A percentile compares a stretch with the other conserved stretches of the same genome.
Conservation (phyloP, 73 alveolate genomes). For the Diophrys sp. region DNA sequence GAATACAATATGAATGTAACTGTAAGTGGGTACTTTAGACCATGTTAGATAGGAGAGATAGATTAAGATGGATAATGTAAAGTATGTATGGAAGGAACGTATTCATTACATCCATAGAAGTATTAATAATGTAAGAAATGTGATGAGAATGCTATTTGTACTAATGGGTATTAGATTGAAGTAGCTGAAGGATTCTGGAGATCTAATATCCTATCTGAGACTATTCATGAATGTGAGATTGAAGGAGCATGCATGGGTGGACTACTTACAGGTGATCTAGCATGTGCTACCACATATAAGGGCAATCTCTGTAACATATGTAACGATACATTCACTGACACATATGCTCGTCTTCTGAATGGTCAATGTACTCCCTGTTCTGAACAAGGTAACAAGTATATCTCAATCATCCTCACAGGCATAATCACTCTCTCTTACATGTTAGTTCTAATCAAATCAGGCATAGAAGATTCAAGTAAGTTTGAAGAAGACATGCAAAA, state of each 20-base stretch:
- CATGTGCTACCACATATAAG: not conserved
- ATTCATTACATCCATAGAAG: not conserved
- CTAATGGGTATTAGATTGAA: conserved; percentile 26
- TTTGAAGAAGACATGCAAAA: not conserved
- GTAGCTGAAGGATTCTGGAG: conserved; percentile 47
- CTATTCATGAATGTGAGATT: not conserved
- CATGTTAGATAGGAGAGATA: not conserved
- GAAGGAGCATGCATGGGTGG: not conserved
- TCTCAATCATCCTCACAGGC: not conserved
- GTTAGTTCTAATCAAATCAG: not conserved
- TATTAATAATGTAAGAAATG: conserved; percentile 19
- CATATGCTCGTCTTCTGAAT: no score
- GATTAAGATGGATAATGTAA: not conserved
- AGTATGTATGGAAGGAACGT: not conserved
- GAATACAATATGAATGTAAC: no score
- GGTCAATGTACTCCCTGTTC: no score
- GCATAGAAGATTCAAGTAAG: not conserved
- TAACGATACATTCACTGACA: no score
- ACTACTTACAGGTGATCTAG: not conserved
- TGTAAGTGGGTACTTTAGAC: not conserved
- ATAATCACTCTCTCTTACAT: not conserved
- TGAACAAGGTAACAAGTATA: no score
- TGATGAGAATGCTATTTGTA: conserved; percentile 23
- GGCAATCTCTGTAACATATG: not conserved
- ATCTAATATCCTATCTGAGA: not conserved